phyloP scores from a whole-genome alignment of 2,329 filamentous ascomycete species.

The Neocucurbitaria cava region DNA sequence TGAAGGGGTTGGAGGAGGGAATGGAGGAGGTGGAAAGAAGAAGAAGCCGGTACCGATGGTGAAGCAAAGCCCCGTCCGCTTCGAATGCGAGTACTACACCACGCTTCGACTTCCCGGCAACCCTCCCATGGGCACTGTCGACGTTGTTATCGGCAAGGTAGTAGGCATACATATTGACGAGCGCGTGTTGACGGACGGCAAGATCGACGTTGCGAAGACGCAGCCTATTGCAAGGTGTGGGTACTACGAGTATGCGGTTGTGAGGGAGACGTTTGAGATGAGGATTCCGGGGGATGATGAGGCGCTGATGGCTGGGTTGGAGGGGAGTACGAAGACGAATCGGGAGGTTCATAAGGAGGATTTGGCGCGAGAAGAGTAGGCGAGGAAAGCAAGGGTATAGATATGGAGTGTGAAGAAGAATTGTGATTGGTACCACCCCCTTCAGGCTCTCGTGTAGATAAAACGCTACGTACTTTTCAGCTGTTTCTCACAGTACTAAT shows the following conservation, averaged over 20 bases:
- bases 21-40: too few relatives aligned
- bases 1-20: too few relatives aligned
- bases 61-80: conserved; percentile 61
- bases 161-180: conserved; percentile 66
- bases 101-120: conserved; percentile 64
- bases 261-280: conserved; percentile 67
- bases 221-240: conserved; percentile 67
- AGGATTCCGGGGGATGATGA: conserved; percentile 52
- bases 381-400: background rate
- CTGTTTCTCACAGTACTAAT: too few relatives aligned
- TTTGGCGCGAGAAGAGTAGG: background rate
- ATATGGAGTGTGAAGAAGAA: background rate
- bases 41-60: conserved; percentile 59
- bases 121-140: conserved; percentile 64
- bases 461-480: too few relatives aligned
- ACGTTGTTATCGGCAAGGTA: conserved; percentile 65
- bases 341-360: conserved; percentile 13
- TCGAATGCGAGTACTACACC: conserved; percentile 64
- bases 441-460: background rate
- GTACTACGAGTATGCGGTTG: conserved; percentile 66
- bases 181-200: conserved; percentile 61
- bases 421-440: background rate
- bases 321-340: conserved; percentile 37
- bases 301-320: conserved; percentile 31
- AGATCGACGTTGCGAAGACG: conserved; percentile 63